Conservation (phyloP, 2,329 filamentous ascomycete genomes). For the Thermothelomyces thermophilus region DNA sequence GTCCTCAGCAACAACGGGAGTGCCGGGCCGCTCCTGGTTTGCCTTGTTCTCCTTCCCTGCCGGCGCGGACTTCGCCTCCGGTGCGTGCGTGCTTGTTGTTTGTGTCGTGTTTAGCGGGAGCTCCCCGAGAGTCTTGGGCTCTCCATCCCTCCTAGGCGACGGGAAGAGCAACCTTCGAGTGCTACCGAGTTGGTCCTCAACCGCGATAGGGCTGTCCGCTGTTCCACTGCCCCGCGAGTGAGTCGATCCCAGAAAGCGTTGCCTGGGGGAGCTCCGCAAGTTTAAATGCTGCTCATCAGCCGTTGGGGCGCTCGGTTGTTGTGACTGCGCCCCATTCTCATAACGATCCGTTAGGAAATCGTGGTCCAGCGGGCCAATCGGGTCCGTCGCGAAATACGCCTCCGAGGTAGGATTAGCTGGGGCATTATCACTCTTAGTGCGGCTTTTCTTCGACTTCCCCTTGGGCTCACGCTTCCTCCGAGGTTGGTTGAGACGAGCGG, state of each 20-base stretch:
- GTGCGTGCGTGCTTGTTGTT: conserved; percentile 34
- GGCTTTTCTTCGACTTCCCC: conserved; percentile 41
- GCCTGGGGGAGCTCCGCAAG: conserved; percentile 28
- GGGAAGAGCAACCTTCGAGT: conserved; percentile 71
- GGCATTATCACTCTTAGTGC: conserved; percentile 40
- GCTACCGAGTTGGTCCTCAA: conserved; percentile 45
- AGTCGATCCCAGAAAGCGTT: conserved; percentile 39
- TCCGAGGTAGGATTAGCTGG: conserved; percentile 46
- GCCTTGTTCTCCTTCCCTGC: conserved; percentile 40
- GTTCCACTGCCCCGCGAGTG: conserved; percentile 52
- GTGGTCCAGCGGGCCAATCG: conserved; percentile 40
- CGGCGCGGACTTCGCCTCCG: conserved; percentile 31
- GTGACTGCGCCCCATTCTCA: conserved; percentile 19
- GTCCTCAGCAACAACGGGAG: conserved; percentile 33
- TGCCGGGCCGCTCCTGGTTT: conserved; percentile 18
- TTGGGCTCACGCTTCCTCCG: conserved; percentile 39
- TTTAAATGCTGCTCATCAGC: conserved; percentile 29
- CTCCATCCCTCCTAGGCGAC: conserved; percentile 61
- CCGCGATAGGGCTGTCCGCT: conserved; percentile 49
- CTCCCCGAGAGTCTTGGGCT: conserved; percentile 56
- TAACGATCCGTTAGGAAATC: conserved; percentile 23
- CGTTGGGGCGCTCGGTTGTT: conserved; percentile 13
- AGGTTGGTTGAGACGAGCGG: conserved; percentile 45
- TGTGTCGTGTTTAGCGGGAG: conserved; percentile 47
- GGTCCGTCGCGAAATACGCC: conserved; percentile 48